phyloP scores from a whole-genome alignment of 2,329 filamentous ascomycete genomes.

The Paraphoma chrysanthemicola region DNA sequence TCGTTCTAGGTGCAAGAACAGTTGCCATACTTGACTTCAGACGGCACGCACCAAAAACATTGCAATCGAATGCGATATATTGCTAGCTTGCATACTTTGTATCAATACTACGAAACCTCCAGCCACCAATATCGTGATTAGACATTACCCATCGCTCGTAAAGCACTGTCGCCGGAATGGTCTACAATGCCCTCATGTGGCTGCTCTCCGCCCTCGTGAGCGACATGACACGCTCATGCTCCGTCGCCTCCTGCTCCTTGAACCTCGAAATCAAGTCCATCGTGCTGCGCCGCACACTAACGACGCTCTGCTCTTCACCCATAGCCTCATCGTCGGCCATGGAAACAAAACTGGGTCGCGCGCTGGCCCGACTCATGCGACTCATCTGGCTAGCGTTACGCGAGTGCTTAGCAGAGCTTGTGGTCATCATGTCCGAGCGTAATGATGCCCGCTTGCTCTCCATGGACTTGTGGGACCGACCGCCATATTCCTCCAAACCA shows the following conservation, averaged over 20 bases:
- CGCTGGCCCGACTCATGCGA: conserved; percentile 23
- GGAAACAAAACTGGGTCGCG: conserved; percentile 18
- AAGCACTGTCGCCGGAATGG: background rate
- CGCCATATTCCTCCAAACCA: conserved; percentile 21
- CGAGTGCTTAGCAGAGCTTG: conserved; percentile 19
- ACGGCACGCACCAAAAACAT: no score
- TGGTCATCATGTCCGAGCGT: conserved; percentile 21
- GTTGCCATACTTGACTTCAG: no score
- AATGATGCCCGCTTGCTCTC: conserved; percentile 22
- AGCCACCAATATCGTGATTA: background rate
- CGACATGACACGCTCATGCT: conserved; percentile 37
- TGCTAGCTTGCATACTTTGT: background rate
- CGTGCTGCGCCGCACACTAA: conserved; percentile 49
- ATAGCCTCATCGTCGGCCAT: conserved; percentile 18
- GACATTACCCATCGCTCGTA: background rate
- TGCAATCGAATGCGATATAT: no score
- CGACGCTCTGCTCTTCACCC: conserved; percentile 33
- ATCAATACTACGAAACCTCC: background rate
- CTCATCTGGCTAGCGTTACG: conserved; percentile 31
- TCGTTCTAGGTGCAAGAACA: no score
- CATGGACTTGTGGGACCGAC: conserved; percentile 20
- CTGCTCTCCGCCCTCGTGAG: conserved; percentile 23
- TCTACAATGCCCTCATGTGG: conserved; percentile 5
- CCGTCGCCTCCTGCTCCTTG: conserved; percentile 45
- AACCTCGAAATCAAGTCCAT: conserved; percentile 50